Percentiles rank a stretch among this genome's conserved stretches.
Evolutionary conservation across 1,284 basidiomycete species (phyloP).

Genomic region (Rhodotorula mucilaginosa): DNA sequence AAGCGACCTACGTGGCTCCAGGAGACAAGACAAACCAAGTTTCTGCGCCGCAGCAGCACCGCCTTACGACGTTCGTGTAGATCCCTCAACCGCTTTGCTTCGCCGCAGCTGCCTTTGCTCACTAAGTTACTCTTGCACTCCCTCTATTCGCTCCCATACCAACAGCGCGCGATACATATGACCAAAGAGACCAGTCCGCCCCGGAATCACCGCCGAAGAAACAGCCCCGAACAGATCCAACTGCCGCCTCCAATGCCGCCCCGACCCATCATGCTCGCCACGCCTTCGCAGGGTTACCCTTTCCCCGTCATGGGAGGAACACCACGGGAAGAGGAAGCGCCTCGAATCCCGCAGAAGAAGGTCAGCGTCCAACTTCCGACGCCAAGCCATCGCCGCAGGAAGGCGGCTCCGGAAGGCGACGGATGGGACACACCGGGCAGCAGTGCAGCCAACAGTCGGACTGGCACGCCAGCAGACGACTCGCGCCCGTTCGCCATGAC

Average conservation of each 20-base stretch:
- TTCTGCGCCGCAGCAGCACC: too few species aligned
- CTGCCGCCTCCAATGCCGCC: not conserved
- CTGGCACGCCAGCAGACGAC: too few species aligned
- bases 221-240: not conserved
- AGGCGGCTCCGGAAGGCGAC: not conserved
- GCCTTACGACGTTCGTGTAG: too few species aligned
- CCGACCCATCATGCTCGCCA: conserved; percentile 13
- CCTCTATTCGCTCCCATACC: not conserved
- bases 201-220: not conserved
- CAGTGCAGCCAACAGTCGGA: not conserved
- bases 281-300: conserved; percentile 22
- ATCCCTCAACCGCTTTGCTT: not conserved
- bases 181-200: not conserved
- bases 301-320: conserved; percentile 18
- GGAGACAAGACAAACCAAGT: too few species aligned
- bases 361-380: not conserved
- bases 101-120: not conserved
- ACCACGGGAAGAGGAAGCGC: not conserved
- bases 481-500: not conserved
- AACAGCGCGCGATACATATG: not conserved
- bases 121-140: not conserved
- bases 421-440: conserved; percentile 10
- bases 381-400: not conserved
- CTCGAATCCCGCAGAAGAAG: not conserved
- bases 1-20: too few species aligned